Evolutionary conservation across 768 basidiomycete species (phyloP), one percentile per base, ranked within the genome.

Genomic region (Tylopilus balloui): DNA sequence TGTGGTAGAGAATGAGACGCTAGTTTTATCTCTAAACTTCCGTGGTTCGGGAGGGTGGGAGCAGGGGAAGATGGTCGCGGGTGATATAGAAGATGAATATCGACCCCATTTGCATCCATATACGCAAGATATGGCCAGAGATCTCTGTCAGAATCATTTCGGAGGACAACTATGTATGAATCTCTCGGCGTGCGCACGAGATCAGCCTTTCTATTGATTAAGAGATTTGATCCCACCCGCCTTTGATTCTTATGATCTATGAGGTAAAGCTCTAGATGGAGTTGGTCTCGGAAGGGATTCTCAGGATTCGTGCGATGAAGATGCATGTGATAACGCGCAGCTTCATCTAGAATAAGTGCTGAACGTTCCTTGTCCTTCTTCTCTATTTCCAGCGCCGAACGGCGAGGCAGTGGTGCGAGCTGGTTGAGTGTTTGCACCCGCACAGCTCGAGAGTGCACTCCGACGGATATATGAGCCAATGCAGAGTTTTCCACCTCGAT

Each of bases 111-210:
- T 3, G 79, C 74, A 57, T 83, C 79, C 78, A 84, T 78, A 59
- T 78, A 81, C 1, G 74, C 73, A 28, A 84, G 70, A 59, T 80
- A 81, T 27, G 82, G 80, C 81, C 81, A 84, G 24, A 84, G 72
- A 59, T 79, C 76, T 48, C 63, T 54, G 53, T 74, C 71, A 2
- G 81, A 73, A 31, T 68, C 61, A 53, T 83, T 83, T 51, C 69
- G 73, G 20, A 84, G 60, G 29, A 74, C 66, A 40, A 82, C 65
- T 31, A 69, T 64, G 51, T 79, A 83, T 17, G 78, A 68, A 38
- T 73, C 62, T 25, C 66, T 66, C 51, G 66, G 62, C 43, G 74
- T 66, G 55, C 73, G 73, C 14, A 66, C 61, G 34, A 84, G 70
- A 23, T 71, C 69, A n/a, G 77, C 78, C 39, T 71, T 71, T 27